Base-by-base conservation (phyloP, 345 rosid species). In the Syzygium jambos region DNA sequence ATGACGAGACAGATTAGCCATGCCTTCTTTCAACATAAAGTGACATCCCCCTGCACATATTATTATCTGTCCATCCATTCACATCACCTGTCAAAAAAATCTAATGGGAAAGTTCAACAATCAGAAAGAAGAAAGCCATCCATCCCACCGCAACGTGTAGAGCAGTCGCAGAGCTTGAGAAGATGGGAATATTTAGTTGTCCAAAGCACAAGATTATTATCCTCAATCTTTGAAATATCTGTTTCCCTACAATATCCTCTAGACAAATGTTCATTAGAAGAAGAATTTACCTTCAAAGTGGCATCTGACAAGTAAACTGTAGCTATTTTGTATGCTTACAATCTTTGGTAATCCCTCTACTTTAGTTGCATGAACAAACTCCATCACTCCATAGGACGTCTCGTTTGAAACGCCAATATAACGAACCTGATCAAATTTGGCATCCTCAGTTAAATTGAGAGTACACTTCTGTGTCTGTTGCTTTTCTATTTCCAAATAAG, bases 331-430 rank as follows among this genome's bases (percentile, higher is more conserved):
- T 90, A 96, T 96, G 87, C 99, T 97, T 84, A 96, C 93, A 51
- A 97, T 97, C 94, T 97, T 96, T 57, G 98, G 97, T 49, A 97
- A 91, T 85, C 97, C 99, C 90, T 93, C 96, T 30, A 90, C 92
- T 95, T 93, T 93, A 84, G 98, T 95, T 21, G 98, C 94, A 90
- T 93, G 94, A 87, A 95, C 95, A 90, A 97, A 96, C 94, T 95
- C 98, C 99, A 96, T 97, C 49, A 97, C 97, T 87, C 99, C 99
- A 88, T 91, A 97, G 46, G 99, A 94, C 78, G 97, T 93, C 93
- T 97, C 98, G 85, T 95, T 96, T 46, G 99, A 96, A 90, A 97
- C 95, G 87, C 98, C 99, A 9, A 97, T 92, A 57, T 95, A 95
- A 73, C 98, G 96, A 63, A 97, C 92, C 99, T 97, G 89, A 85